A percentile compares a stretch with the other conserved stretches of the same genome.
These are phyloP conservation scores for Sporothrix mexicana DNA, from an alignment of 2,329 filamentous ascomycete species.

Conservation along the genomic window DNA sequence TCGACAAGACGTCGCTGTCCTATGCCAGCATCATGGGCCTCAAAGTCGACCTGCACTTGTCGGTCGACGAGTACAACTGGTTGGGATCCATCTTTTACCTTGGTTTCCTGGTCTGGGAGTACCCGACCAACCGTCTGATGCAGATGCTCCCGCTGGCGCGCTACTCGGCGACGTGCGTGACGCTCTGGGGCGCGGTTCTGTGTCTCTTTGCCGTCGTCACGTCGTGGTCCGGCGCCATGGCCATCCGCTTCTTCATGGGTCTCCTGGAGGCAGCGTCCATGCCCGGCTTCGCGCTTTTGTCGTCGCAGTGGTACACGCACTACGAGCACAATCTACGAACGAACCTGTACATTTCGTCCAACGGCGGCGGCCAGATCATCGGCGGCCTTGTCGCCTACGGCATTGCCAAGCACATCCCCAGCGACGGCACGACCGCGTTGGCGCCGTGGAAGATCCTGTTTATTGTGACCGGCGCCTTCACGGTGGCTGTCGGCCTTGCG, in stretches of 20 bases:
- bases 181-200: constrained; percentile 64
- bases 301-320: constrained; percentile 4
- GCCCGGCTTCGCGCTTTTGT: constrained; percentile 41
- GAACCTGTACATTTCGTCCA: neutral
- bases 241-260: constrained; percentile 70
- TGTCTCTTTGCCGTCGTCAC: constrained; percentile 66
- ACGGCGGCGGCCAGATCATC: constrained; percentile 1
- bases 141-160: constrained; percentile 69
- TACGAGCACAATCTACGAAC: constrained; percentile 2
- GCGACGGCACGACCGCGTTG: neutral
- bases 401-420: neutral
- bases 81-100: constrained; percentile 47
- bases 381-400: neutral
- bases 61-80: neutral
- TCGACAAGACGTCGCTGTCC: constrained; percentile 53
- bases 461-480: constrained; percentile 59
- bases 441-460: constrained; percentile 66
- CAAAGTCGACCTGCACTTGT: constrained; percentile 51
- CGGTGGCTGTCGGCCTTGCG: constrained; percentile 52
- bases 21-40: constrained; percentile 61
- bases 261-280: constrained; percentile 71
- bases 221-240: constrained; percentile 66
- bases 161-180: constrained; percentile 67
- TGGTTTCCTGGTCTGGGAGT: constrained; percentile 64
- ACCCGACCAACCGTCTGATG: constrained; percentile 67